Evolutionary conservation across 2,329 filamentous ascomycete genomes (phyloP), one percentile per base, ranked within the genome.

Genomic region (Trichoderma endophyticum): DNA sequence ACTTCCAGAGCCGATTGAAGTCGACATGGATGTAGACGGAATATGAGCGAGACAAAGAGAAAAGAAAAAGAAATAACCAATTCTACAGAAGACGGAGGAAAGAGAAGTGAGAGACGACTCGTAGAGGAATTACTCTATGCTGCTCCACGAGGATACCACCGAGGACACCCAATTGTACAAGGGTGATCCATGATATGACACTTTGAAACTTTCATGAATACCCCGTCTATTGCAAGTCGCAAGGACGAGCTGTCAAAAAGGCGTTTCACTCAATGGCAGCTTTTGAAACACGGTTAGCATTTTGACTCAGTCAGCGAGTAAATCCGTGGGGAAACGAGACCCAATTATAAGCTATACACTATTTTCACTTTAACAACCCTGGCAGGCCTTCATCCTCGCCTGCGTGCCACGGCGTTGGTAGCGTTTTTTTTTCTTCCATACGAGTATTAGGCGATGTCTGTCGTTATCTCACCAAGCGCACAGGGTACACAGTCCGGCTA

Each of bases 1-100:
- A 26, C 79, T 83, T 6, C 84, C 85, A 1, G 82, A 84, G 18
- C 83, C 84, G 21, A 80, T 84, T 15, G 80, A 83, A 66, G 79
- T 80, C 18, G 84, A 85, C 72, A 79, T 81, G 28, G 77, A 79
- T 3, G 81, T 82, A 78, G 72, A 67, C 9, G 77, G 74, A 7
- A 54, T 73, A 34, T 73, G 70, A 74, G 4, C 24, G 5, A 24
- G 11, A 34, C 8, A 26, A 14, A 11, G 12, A 34, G 11, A 34
- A 12, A 34, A 12, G 4, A 11, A 34, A 34, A 34, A 34, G 12
- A 43, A 43, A 43, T n/a, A 43, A n/a, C 1, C n/a, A 21, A 51
- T 32, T 48, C 11, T n/a, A 18, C 15, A 8, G 14, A 64, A 32
- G 61, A 36, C 14, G 54, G 30, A n/a, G 6, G 51, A 14, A 15